These are phyloP conservation scores for Bipolaris oryzae DNA, from an alignment of 2,329 filamentous ascomycete genomes.

Conservation along the genomic window DNA sequence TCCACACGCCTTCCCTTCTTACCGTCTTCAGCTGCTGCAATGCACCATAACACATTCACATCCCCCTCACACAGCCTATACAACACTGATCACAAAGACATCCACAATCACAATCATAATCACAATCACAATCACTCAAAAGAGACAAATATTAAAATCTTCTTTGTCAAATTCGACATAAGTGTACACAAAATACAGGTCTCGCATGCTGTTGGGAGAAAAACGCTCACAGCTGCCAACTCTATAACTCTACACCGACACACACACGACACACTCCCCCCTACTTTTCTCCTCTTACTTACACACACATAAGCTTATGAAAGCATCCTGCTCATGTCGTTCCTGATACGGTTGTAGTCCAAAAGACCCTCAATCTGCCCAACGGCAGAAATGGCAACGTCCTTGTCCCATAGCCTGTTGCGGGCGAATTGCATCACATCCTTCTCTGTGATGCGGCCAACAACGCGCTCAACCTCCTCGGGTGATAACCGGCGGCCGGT, in stretches of 20 bases:
- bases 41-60: too few species aligned
- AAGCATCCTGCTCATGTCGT: constrained; percentile 83
- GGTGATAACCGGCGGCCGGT: constrained; percentile 90
- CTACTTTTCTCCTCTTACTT: neutral
- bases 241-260: constrained; percentile 21
- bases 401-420: constrained; percentile 96
- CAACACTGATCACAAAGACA: neutral
- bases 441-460: constrained; percentile 89
- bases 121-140: neutral
- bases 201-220: constrained; percentile 7
- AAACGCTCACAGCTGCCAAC: constrained; percentile 18
- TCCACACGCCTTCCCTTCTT: too few species aligned
- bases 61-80: too few species aligned
- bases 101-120: too few species aligned
- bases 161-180: constrained; percentile 38
- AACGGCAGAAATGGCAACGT: constrained; percentile 90
- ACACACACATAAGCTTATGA: constrained; percentile 33
- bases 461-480: constrained; percentile 91
- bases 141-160: constrained; percentile 25
- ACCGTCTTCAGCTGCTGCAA: too few species aligned
- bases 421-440: constrained; percentile 97
- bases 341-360: constrained; percentile 78
- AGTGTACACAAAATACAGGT: constrained; percentile 47
- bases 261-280: neutral
- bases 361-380: constrained; percentile 85